Percentiles rank a stretch among this genome's conserved stretches.
phyloP scores from a whole-genome alignment of 306 rosid species.

The Begonia peltatifolia region DNA sequence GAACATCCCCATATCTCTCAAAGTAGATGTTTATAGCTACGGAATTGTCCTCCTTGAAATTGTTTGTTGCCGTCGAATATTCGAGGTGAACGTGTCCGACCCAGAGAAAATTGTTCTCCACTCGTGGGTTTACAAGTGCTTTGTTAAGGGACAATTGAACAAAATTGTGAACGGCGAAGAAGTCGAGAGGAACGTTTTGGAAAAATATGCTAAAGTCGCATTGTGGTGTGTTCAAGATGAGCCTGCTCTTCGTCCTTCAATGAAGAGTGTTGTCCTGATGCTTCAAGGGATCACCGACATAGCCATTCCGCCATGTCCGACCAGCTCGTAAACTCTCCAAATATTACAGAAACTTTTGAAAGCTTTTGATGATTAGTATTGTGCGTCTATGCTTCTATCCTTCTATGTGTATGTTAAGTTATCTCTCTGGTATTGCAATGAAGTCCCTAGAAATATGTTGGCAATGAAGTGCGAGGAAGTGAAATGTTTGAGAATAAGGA shows the following conservation, averaged over 20 bases:
- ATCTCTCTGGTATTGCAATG: too few species aligned
- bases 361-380: too few species aligned
- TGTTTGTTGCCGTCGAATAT: constrained; percentile 6
- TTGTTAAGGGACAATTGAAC: constrained; percentile 5
- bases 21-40: constrained; percentile 7
- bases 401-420: too few species aligned
- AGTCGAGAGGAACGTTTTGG: constrained; percentile 9
- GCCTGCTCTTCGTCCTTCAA: constrained; percentile 14
- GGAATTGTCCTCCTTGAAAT: constrained; percentile 10
- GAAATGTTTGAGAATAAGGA: too few species aligned
- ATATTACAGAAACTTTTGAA: too few species aligned
- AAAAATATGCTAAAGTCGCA: constrained; percentile 6
- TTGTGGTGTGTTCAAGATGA: constrained; percentile 14
- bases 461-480: too few species aligned
- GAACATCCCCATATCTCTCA: constrained; percentile 11
- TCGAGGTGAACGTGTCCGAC: not conserved
- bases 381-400: too few species aligned
- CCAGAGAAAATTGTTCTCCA: constrained; percentile 7
- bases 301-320: constrained; percentile 9
- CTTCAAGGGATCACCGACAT: constrained; percentile 11
- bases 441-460: too few species aligned
- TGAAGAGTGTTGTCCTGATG: constrained; percentile 12
- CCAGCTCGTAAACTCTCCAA: not conserved
- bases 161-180: constrained; percentile 8
- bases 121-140: constrained; percentile 9